Evolutionary conservation across 75 land plant species (phyloP), one percentile per base, ranked within the genome.

Genomic region (Ceratopteris richardii): DNA sequence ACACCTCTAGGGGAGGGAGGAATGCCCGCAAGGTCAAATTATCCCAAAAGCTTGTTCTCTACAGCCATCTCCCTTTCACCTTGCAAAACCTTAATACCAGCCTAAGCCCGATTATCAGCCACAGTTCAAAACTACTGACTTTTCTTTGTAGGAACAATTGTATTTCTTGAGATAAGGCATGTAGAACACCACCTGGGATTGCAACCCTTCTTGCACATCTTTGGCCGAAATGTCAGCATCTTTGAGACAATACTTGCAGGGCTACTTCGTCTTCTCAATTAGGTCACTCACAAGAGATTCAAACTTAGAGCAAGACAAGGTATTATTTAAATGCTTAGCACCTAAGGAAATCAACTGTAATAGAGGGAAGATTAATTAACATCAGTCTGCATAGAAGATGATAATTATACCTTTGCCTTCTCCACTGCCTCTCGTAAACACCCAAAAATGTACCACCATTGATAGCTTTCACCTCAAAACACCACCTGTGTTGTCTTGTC

Each of bases 1-100:
- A 43, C 58, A 39, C 94, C 94, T 44, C 94, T 71, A 0, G 94
- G 94, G 1, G 94, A 77, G 0, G 94, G 94, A 29, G 94, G 90
- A 37, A 89, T 89, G 22, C 95, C 95, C 25, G 71, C 64, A 11
- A 85, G 73, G 10, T 89, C 83, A 69, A 89, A 89, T 61, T 85
- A n/a, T n/a, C n/a, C n/a, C n/a, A n/a, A n/a, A n/a, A n/a, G n/a
- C n/a, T n/a, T n/a, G n/a, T n/a, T n/a, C n/a, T n/a, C n/a, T n/a
- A n/a, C n/a, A n/a, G n/a, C n/a, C n/a, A n/a, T n/a, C n/a, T n/a
- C n/a, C n/a, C 95, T 78, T 71, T 88, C 93, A 24, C 93, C 93
- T 56, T 87, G 93, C 55, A 88, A 58, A 18, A 88, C 93, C 61
- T 60, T 57, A 19, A 82, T 64, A 24, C 85, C 85, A 0, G 77